Percentiles rank a stretch among this genome's conserved stretches.
Conservation (phyloP, 192 early-diverging fungal species). For the Backusella westeae region DNA sequence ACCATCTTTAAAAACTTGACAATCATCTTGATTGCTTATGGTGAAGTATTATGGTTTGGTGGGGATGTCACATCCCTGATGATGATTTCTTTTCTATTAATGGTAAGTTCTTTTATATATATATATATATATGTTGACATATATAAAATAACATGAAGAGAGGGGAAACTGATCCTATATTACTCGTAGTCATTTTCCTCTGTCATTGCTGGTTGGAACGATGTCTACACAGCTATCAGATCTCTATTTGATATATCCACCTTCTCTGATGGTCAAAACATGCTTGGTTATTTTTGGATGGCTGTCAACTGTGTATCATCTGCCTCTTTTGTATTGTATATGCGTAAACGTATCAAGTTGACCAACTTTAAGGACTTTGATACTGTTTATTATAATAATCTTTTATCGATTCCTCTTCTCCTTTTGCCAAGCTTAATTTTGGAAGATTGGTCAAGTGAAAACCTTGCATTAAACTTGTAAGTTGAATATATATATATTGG, state of each 20-base stretch:
- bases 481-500: not conserved
- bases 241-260: not conserved
- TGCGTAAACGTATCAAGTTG: slow-evolving; percentile 83
- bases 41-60: slow-evolving; percentile 77
- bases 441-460: slow-evolving; percentile 64
- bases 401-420: slow-evolving; percentile 80
- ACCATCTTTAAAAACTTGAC: slow-evolving; percentile 98
- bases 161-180: not conserved
- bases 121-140: not conserved
- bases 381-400: slow-evolving; percentile 95
- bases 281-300: slow-evolving; percentile 83
- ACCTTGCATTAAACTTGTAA: slow-evolving; percentile 59
- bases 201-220: slow-evolving; percentile 80
- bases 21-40: slow-evolving; percentile 93
- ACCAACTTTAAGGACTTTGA: slow-evolving; percentile 95
- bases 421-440: slow-evolving; percentile 59
- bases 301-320: slow-evolving; percentile 83
- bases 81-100: slow-evolving; percentile 75
- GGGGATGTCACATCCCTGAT: slow-evolving; percentile 78
- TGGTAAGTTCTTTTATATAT: slow-evolving; percentile 41
- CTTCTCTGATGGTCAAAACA: slow-evolving; percentile 23
- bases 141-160: not conserved
- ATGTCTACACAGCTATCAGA: slow-evolving; percentile 40
- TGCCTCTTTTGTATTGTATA: slow-evolving; percentile 81
- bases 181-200: slow-evolving; percentile 65